These are phyloP conservation scores for Phytopythium ostracodes DNA, from an alignment of 352 stramenopile species.

Conservation along the genomic window DNA sequence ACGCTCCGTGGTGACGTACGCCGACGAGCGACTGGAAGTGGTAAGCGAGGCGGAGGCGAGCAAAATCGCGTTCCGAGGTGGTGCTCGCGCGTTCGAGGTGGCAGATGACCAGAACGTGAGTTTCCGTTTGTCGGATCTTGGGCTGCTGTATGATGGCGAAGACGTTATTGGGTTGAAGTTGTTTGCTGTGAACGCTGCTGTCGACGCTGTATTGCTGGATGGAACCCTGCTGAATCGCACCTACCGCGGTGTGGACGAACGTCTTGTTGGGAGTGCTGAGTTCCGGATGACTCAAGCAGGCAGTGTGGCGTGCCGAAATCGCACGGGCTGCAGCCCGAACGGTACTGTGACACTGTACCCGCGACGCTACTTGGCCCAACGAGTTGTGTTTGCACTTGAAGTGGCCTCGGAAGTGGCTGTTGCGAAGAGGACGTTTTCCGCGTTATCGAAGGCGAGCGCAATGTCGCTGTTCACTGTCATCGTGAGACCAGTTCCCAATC, in stretches of 20 bases:
- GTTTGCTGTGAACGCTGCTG: neutral
- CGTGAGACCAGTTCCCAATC: slow-evolving; percentile 36
- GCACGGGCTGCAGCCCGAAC: slow-evolving; percentile 13
- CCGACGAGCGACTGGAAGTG: neutral
- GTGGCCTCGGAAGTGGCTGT: slow-evolving; percentile 18
- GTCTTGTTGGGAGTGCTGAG: neutral
- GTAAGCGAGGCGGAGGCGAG: neutral
- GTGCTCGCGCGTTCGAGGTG: neutral
- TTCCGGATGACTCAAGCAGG: neutral
- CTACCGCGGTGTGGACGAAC: neutral
- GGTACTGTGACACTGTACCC: slow-evolving; percentile 26
- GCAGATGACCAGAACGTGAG: slow-evolving; percentile 4
- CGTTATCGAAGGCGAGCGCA: slow-evolving; percentile 18
- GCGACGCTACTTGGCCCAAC: slow-evolving; percentile 31
- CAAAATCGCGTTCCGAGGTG: neutral
- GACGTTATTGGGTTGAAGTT: neutral
- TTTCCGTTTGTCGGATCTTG: neutral
- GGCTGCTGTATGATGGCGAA: neutral
- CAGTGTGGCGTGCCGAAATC: slow-evolving; percentile 5
- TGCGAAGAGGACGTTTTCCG: slow-evolving; percentile 14
- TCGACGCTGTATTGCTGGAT: neutral
- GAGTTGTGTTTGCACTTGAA: slow-evolving; percentile 31
- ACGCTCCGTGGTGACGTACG: neutral
- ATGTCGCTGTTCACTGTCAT: slow-evolving; percentile 28
- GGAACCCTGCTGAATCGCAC: neutral